These are phyloP conservation scores for Dactylellina drechsleri DNA, from an alignment of 2,329 filamentous ascomycete genomes.

Conservation along the genomic window DNA sequence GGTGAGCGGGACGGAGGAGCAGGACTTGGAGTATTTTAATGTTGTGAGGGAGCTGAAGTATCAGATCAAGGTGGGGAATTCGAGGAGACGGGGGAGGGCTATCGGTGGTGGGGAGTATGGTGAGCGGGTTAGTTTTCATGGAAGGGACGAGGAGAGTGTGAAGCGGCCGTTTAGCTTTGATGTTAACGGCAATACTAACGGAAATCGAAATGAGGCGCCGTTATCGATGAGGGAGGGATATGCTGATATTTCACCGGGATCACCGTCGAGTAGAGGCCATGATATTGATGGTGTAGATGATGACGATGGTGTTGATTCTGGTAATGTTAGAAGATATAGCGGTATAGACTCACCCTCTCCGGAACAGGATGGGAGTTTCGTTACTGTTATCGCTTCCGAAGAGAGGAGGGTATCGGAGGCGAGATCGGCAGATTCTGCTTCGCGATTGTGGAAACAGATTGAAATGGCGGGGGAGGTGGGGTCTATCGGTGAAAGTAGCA, in stretches of 20 bases:
- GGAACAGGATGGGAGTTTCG: background rate
- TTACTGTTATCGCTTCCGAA: conserved; percentile 18
- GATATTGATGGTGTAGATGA: conserved; percentile 10
- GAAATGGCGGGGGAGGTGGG: conserved; percentile 31
- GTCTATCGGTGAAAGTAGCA: conserved; percentile 24
- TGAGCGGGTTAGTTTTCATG: background rate
- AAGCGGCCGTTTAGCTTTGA: conserved; percentile 42
- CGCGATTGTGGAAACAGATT: conserved; percentile 32
- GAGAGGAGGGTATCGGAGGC: background rate
- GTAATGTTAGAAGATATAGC: background rate
- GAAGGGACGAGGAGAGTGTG: background rate
- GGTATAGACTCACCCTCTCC: background rate
- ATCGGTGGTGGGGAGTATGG: background rate
- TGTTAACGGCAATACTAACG: background rate
- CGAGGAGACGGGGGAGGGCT: conserved; percentile 25
- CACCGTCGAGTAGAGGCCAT: conserved; percentile 20
- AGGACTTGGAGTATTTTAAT: conserved; percentile 49
- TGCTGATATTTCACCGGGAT: conserved; percentile 9
- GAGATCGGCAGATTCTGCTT: conserved; percentile 29
- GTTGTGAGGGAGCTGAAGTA: conserved; percentile 46
- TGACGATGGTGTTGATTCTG: conserved; percentile 7
- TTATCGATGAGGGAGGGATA: background rate
- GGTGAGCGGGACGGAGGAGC: conserved; percentile 27
- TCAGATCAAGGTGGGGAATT: conserved; percentile 43
- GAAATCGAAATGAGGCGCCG: background rate